Evolutionary conservation across 352 stramenopile genomes (phyloP).

Genomic region (Phytopythium vexans): DNA sequence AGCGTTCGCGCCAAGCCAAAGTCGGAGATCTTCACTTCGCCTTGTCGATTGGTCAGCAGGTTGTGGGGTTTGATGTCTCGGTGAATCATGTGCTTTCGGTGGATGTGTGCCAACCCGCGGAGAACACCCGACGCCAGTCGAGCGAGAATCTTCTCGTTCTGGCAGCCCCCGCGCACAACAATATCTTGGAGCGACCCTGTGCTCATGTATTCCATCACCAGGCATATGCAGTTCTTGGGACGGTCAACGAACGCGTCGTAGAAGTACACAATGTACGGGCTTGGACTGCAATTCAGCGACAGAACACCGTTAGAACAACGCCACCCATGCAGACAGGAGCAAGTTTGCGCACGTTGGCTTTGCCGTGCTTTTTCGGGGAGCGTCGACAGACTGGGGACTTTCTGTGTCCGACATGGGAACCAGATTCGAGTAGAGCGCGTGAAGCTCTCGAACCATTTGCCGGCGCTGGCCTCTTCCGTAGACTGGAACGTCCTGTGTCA

Average conservation of each 20-base stretch:
- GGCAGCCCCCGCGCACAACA: conserved; percentile 72
- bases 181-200: conserved; percentile 90
- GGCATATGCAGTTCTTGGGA: conserved; percentile 83
- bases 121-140: conserved; percentile 73
- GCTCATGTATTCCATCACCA: conserved; percentile 95
- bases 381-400: conserved; percentile 16
- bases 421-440: conserved; percentile 88
- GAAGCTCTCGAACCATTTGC: conserved; percentile 89
- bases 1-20: conserved; percentile 81
- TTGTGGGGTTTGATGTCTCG: conserved; percentile 93
- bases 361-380: conserved; percentile 20
- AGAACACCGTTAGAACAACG: conserved; percentile 2
- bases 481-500: conserved; percentile 71
- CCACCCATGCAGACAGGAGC: neutral
- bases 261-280: conserved; percentile 90
- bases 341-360: conserved; percentile 35
- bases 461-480: conserved; percentile 79
- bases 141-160: conserved; percentile 80
- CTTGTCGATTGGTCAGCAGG: conserved; percentile 81
- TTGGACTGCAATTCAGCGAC: conserved; percentile 33
- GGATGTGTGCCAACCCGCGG: conserved; percentile 81
- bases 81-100: conserved; percentile 88
- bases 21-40: conserved; percentile 88
- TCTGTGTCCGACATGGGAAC: conserved; percentile 63
- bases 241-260: conserved; percentile 91